Percentiles rank a stretch among this genome's conserved stretches.
Conservation (phyloP, 805 yeast species). For the Suhomyces pyralidae region DNA sequence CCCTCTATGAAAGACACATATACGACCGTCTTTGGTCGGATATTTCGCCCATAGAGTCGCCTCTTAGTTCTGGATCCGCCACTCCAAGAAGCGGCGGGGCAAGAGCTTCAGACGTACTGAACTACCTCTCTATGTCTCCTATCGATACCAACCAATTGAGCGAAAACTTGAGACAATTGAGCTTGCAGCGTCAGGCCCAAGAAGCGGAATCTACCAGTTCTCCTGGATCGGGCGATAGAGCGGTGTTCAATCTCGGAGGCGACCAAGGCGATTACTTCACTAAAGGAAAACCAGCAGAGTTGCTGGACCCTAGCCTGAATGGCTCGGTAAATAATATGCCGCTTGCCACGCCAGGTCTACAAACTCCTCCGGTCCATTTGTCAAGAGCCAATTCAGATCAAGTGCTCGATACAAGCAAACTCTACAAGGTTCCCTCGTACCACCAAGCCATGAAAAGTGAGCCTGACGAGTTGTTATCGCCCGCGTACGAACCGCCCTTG, state of each 20-base stretch:
- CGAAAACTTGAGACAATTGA: slow-evolving; percentile 51
- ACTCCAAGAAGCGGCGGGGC: slow-evolving; percentile 28
- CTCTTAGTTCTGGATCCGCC: slow-evolving; percentile 40
- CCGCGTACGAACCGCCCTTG: slow-evolving; percentile 60
- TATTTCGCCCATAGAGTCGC: slow-evolving; percentile 49
- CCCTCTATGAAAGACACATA: slow-evolving; percentile 76
- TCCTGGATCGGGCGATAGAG: slow-evolving; percentile 22
- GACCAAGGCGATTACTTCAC: slow-evolving; percentile 36
- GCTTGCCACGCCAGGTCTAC: slow-evolving; percentile 35
- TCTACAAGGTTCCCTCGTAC: slow-evolving; percentile 83
- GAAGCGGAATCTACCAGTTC: slow-evolving; percentile 17
- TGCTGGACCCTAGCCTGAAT: background rate
- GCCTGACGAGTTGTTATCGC: slow-evolving; percentile 56
- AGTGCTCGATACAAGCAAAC: background rate
- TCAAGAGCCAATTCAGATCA: slow-evolving; percentile 56
- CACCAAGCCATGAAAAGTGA: slow-evolving; percentile 67
- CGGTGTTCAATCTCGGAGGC: slow-evolving; percentile 35
- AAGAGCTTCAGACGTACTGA: slow-evolving; percentile 13
- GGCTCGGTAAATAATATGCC: slow-evolving; percentile 1
- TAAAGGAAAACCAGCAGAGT: slow-evolving; percentile 10
- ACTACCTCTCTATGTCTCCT: slow-evolving; percentile 35
- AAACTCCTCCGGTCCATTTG: slow-evolving; percentile 55
- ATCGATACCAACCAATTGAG: slow-evolving; percentile 42
- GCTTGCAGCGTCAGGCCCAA: slow-evolving; percentile 46
- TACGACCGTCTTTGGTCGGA: slow-evolving; percentile 79